These are phyloP conservation scores for Tilletia walkeri DNA, from an alignment of 1,284 basidiomycete species.

Conservation along the genomic window DNA sequence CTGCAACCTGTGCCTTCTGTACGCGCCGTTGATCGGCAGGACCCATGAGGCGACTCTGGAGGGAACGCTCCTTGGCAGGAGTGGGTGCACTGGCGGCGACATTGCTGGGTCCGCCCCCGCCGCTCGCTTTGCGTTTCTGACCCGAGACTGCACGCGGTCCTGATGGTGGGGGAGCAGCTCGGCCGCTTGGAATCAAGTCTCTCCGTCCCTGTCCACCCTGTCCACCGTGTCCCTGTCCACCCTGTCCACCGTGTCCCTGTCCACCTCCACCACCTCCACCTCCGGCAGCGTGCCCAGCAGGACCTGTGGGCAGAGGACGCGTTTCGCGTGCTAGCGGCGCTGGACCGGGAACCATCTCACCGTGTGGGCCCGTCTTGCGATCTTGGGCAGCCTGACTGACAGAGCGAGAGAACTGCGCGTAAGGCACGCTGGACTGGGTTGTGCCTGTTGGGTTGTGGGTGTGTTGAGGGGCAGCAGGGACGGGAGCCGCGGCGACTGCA, in stretches of 20 bases:
- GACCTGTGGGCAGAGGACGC: not conserved
- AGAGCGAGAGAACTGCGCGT: slow-evolving; percentile 14
- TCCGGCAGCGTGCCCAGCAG: not conserved
- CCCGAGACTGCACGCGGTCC: not conserved
- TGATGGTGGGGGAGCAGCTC: not conserved
- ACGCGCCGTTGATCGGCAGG: slow-evolving; percentile 4
- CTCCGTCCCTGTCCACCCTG: not conserved
- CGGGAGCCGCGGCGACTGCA: not conserved
- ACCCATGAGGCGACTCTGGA: slow-evolving; percentile 15
- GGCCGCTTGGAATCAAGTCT: not conserved
- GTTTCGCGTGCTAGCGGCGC: not conserved
- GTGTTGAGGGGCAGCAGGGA: not conserved
- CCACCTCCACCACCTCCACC: not conserved
- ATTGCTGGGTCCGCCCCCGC: not conserved
- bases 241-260: not conserved
- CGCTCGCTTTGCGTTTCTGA: slow-evolving; percentile 13
- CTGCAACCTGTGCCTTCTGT: not conserved
- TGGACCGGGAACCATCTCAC: not conserved
- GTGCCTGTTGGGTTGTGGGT: slow-evolving; percentile 14
- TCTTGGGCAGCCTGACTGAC: slow-evolving; percentile 18
- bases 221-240: not conserved
- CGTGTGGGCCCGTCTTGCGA: slow-evolving; percentile 15
- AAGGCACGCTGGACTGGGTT: slow-evolving; percentile 10
- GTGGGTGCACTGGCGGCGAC: slow-evolving; percentile 9
- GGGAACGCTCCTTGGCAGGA: not conserved